Percentiles rank a stretch among this genome's conserved stretches.
phyloP scores from a whole-genome alignment of 1,284 basidiomycete species.

The Tetrapyrgos nigripes region DNA sequence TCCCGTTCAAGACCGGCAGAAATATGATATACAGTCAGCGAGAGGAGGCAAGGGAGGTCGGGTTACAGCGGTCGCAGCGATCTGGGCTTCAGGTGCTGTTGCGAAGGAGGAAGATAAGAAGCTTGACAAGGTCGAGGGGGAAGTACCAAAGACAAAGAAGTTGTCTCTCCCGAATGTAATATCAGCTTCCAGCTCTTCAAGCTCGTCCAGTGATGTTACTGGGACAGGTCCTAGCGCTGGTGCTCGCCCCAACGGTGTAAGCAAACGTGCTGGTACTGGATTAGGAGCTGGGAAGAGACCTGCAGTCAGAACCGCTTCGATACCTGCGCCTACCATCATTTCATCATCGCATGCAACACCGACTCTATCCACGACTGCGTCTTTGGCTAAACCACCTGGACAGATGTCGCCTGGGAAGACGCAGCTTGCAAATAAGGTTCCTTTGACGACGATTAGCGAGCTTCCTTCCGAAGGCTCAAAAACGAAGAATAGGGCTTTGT shows the following conservation, averaged over 20 bases:
- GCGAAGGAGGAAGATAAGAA: constrained; percentile 4
- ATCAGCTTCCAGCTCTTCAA: constrained; percentile 8
- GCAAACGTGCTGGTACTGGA: no score
- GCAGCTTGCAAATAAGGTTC: constrained; percentile 15
- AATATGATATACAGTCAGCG: constrained; percentile 78
- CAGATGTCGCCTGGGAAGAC: constrained; percentile 22
- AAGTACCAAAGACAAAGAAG: constrained; percentile 5
- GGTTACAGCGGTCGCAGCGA: constrained; percentile 73
- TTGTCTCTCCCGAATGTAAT: constrained; percentile 4
- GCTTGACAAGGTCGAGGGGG: not conserved
- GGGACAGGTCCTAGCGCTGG: not conserved
- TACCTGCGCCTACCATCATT: constrained; percentile 68
- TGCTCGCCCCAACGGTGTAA: no score
- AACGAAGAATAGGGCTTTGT: not conserved
- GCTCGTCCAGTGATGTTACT: constrained; percentile 28
- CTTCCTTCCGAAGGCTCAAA: not conserved
- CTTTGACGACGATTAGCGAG: constrained; percentile 16
- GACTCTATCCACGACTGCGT: constrained; percentile 74
- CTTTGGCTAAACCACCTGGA: constrained; percentile 59
- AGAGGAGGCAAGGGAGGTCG: constrained; percentile 79
- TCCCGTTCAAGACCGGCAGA: constrained; percentile 52
- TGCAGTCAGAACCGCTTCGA: constrained; percentile 49
- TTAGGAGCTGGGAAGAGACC: constrained; percentile 30
- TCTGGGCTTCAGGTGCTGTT: constrained; percentile 65
- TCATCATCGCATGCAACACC: constrained; percentile 75